Percentiles rank a stretch among this genome's conserved stretches.
These are phyloP conservation scores for Cinnamomum chago DNA, from an alignment of 164 flowering plant genomes.

Conservation along the genomic window DNA sequence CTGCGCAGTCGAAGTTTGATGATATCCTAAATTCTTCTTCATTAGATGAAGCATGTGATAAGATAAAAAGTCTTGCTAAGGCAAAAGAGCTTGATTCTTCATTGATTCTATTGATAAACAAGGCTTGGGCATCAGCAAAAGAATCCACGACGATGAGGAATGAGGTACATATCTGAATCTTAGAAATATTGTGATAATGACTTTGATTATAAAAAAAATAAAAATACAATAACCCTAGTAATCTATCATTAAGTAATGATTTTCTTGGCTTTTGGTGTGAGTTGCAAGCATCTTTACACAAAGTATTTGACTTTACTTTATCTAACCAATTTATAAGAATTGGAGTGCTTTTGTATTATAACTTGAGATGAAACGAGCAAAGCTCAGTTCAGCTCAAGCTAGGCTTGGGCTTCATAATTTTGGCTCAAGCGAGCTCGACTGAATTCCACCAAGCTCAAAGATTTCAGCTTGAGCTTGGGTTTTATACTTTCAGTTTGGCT, in stretches of 20 bases:
- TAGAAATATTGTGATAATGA: neutral
- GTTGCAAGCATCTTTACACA: neutral
- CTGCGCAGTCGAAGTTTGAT: slow-evolving; percentile 90
- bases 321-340: neutral
- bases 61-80: slow-evolving; percentile 81
- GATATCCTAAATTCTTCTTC: slow-evolving; percentile 82
- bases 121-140: slow-evolving; percentile 93
- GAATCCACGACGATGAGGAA: slow-evolving; percentile 74
- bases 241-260: neutral
- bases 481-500: too few relatives aligned
- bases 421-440: too few relatives aligned
- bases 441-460: too few relatives aligned
- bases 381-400: too few relatives aligned
- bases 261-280: neutral
- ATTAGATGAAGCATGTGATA: slow-evolving; percentile 81
- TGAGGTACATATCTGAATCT: slow-evolving; percentile 43
- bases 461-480: too few relatives aligned
- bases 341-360: neutral
- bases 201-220: neutral
- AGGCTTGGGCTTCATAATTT: too few relatives aligned
- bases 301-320: neutral
- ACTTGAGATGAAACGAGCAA: too few relatives aligned
- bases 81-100: slow-evolving; percentile 90
- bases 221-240: neutral
- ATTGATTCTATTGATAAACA: slow-evolving; percentile 73